These are phyloP conservation scores for Hemerocallis citrina DNA, from an alignment of 106 monocot species.

Conservation along the genomic window DNA sequence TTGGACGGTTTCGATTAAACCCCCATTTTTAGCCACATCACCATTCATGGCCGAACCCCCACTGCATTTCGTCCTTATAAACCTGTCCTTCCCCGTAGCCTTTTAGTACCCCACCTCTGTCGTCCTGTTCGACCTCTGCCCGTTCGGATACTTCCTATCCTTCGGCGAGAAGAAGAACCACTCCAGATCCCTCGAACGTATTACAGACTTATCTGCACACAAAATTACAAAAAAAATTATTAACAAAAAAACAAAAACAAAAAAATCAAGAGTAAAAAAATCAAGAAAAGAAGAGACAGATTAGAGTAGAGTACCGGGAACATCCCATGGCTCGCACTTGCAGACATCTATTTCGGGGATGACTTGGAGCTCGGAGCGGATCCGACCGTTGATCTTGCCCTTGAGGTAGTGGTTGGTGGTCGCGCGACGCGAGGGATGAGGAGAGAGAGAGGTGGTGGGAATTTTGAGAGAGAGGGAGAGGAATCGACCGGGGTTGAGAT, in stretches of 20 bases:
- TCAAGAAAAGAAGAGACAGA: no score
- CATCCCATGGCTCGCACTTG: slow-evolving; percentile 80
- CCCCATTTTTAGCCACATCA: no score
- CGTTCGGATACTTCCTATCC: slow-evolving; percentile 18
- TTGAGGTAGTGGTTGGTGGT: slow-evolving; percentile 65
- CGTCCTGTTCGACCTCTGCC: slow-evolving; percentile 10
- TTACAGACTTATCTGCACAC: slow-evolving; percentile 14
- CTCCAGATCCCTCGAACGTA: slow-evolving; percentile 12
- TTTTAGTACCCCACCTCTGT: slow-evolving; percentile 15
- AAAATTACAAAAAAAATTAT: no score
- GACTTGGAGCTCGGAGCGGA: slow-evolving; percentile 28
- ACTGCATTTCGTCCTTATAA: slow-evolving; percentile 1
- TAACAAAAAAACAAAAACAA: no score
- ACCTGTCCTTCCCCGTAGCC: slow-evolving; percentile 17
- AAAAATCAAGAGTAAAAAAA: no score
- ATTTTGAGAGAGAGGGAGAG: no score
- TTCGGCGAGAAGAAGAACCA: slow-evolving; percentile 23
- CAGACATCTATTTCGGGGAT: slow-evolving; percentile 68
- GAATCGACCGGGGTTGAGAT: no score
- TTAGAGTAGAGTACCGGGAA: slow-evolving; percentile 66
- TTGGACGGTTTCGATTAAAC: no score
- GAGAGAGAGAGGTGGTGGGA: no score
- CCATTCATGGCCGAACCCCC: no score
- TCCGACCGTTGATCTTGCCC: slow-evolving; percentile 40
- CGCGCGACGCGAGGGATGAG: no score